Evolutionary conservation across 495 filamentous ascomycete genomes (phyloP).

Genomic region (Xylaria nigripes): DNA sequence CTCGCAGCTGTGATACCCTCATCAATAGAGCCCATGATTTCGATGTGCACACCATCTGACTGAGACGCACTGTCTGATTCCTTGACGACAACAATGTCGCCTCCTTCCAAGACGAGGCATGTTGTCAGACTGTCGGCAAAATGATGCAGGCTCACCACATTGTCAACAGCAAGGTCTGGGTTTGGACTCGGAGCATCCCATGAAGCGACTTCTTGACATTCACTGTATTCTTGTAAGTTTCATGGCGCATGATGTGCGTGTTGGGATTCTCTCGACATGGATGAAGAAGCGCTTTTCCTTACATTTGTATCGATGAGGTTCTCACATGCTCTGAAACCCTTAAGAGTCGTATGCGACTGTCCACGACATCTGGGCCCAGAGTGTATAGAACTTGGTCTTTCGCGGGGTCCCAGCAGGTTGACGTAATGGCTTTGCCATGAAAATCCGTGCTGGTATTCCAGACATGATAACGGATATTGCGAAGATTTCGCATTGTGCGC

Average conservation of each 20-base stretch:
- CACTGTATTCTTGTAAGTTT: conserved; percentile 15
- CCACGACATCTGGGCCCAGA: conserved; percentile 58
- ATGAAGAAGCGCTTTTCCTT: conserved; percentile 16
- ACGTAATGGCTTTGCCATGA: conserved; percentile 43
- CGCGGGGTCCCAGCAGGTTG: conserved; percentile 68
- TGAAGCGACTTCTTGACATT: conserved; percentile 55
- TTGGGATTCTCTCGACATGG: not conserved
- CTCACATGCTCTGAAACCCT: conserved; percentile 38
- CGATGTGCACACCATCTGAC: conserved; percentile 52
- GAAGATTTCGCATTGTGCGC: conserved; percentile 65
- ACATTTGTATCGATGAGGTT: conserved; percentile 36
- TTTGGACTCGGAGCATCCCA: conserved; percentile 77
- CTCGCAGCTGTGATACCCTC: conserved; percentile 80
- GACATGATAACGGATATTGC: conserved; percentile 57
- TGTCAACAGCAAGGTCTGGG: conserved; percentile 60
- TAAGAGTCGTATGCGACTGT: conserved; percentile 58
- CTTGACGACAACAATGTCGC: conserved; percentile 78
- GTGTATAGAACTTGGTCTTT: conserved; percentile 65
- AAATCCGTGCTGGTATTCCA: conserved; percentile 42
- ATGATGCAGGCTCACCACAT: conserved; percentile 68
- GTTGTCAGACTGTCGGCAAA: conserved; percentile 69
- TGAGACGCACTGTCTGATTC: conserved; percentile 54
- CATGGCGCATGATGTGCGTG: not conserved
- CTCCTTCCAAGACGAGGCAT: conserved; percentile 78
- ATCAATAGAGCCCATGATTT: conserved; percentile 89